These are phyloP conservation scores for Candida berthetii DNA, from an alignment of 805 yeast genomes.

Conservation along the genomic window DNA sequence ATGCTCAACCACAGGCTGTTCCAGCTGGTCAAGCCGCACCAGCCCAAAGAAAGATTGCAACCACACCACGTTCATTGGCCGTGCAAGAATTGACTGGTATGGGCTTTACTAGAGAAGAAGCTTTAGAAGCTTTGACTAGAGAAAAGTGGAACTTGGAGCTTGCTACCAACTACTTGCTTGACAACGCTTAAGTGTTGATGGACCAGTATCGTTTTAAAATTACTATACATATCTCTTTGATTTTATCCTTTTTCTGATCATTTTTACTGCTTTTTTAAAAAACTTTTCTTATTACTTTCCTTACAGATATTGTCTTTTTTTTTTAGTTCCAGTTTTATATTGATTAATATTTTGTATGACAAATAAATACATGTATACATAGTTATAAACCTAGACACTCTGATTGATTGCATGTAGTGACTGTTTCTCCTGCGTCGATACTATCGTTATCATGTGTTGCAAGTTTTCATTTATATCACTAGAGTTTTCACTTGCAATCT, in stretches of 20 bases:
- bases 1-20: conserved; percentile 4
- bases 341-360: background rate
- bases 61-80: conserved; percentile 47
- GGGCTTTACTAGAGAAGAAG: conserved; percentile 75
- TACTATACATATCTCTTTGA: background rate
- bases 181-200: conserved; percentile 37
- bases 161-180: conserved; percentile 84
- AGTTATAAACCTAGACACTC: too few species aligned
- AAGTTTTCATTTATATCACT: background rate
- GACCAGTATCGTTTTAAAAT: background rate
- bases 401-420: background rate
- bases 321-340: background rate
- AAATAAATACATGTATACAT: background rate
- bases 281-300: background rate
- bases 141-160: conserved; percentile 73
- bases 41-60: conserved; percentile 26
- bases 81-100: conserved; percentile 78
- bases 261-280: too few species aligned
- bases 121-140: conserved; percentile 59
- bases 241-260: too few species aligned
- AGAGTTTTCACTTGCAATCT: background rate
- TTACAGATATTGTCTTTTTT: too few species aligned
- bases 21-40: conserved; percentile 3
- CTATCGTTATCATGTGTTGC: background rate
- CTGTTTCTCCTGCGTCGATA: background rate